A percentile compares a stretch with the other conserved stretches of the same genome.
Evolutionary conservation across 345 rosid species (phyloP).

Genomic region (Erucastrum elatum): DNA sequence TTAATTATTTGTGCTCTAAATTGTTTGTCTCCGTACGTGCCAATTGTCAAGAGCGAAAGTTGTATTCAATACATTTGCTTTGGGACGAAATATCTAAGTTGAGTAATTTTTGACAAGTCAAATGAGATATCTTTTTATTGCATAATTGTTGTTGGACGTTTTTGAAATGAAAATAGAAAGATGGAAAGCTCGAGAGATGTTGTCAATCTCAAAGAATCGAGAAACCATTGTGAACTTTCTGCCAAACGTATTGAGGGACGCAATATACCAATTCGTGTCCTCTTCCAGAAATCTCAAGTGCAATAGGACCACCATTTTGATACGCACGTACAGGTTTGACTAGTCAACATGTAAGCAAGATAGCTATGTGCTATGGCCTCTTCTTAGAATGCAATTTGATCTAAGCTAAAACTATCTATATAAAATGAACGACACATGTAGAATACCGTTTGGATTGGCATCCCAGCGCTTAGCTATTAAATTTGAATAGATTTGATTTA

Average conservation of each 20-base stretch:
- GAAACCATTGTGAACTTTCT: conserved; percentile 11
- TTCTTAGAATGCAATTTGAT: conserved; percentile 2
- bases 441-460: not conserved
- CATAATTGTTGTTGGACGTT: conserved; percentile 25
- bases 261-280: conserved; percentile 35
- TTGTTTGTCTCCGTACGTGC: conserved; percentile 3
- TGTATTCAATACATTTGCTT: not conserved
- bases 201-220: conserved; percentile 19
- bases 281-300: conserved; percentile 29
- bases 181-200: conserved; percentile 8
- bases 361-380: not conserved
- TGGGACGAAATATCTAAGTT: conserved; percentile 16
- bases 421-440: not conserved
- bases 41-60: not conserved
- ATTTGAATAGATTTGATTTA: not conserved
- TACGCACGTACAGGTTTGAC: conserved; percentile 35
- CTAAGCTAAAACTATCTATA: not conserved
- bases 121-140: not conserved
- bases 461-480: not conserved
- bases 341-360: conserved; percentile 25
- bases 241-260: conserved; percentile 16
- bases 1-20: not conserved
- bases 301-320: conserved; percentile 38
- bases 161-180: not conserved
- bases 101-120: conserved; percentile 31